Base-by-base conservation (phyloP, 495 filamentous ascomycete genomes). In the Bryoglossum gracile region DNA sequence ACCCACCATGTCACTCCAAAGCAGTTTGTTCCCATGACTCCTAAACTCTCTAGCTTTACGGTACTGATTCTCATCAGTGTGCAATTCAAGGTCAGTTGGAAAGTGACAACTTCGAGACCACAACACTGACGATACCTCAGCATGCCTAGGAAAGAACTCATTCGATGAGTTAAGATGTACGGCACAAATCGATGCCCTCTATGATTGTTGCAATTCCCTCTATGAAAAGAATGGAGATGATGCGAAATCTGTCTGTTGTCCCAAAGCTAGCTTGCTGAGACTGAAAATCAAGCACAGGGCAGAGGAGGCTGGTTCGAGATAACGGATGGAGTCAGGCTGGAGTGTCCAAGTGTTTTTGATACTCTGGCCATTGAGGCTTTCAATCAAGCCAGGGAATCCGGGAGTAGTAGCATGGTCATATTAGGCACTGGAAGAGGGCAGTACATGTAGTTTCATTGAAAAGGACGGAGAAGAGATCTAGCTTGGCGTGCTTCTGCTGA, bases 131-230 rank as follows among this genome's bases (percentile, higher is more conserved):
- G 3, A 26, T 16, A 0, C 34, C 13, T 13, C 53, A 92, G 89
- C 83, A 50, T 98, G 92, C 59, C 66, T 98, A 35, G 74, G 69
- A 43, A 94, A 81, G 68, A 88, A 87, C 60, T 82, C 80, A n/a
- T 96, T 84, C 64, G 72, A 94, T 35, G 89, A 99, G 71, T 79
- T 78, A 19, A 94, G 83, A 60, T 99, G 92, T 66, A 72, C 79
- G 52, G 63, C 73, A 9, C 73, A 92, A 57, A 77, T 99, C 39
- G 84, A 95, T 62, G 86, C 88, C n/a, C 69, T 99, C 18, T 99
- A 97, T 63, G 83, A 92, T 60, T 99, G 92, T 63, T 99, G 92
- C 66, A 82, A 89, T 54, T 71, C 75, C 24, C 94, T 99, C 65
- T 97, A 99, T 68, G 65, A 82, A 61, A 73, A 76, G 43, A 75